phyloP scores from a whole-genome alignment of 345 rosid species.

The Pistacia vera region DNA sequence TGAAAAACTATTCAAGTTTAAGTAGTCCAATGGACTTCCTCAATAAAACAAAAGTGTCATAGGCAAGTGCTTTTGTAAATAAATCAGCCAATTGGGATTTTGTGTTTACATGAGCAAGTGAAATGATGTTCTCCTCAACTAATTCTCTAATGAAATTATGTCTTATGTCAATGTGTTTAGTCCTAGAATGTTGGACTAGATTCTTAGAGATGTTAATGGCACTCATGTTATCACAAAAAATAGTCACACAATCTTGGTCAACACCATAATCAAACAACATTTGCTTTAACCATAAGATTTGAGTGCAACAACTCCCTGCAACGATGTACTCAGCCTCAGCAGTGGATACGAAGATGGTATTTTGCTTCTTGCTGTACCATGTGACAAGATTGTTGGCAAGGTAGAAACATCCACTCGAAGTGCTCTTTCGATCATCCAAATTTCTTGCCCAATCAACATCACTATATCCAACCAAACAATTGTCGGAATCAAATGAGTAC shows the following conservation, averaged over 20 bases:
- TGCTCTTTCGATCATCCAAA: not conserved
- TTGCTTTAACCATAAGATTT: not conserved
- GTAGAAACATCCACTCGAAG: not conserved
- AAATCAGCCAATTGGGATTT: no score
- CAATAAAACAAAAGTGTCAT: no score
- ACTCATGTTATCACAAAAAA: not conserved
- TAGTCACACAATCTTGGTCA: no score
- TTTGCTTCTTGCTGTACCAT: not conserved
- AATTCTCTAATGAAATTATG: not conserved
- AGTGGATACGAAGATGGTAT: not conserved
- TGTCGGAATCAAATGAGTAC: no score
- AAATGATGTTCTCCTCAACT: no score
- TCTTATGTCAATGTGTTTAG: not conserved
- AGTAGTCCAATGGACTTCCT: no score
- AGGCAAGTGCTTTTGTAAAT: no score
- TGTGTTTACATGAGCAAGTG: no score
- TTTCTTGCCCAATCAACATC: no score
- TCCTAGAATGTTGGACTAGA: not conserved
- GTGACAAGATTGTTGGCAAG: not conserved
- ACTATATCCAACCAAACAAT: no score
- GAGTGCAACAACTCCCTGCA: no score
- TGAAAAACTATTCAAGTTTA: no score
- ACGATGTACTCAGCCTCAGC: not conserved
- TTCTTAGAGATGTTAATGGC: not conserved
- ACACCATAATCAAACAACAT: not conserved